Conservation (phyloP, 1,284 basidiomycete genomes). For the Cutaneotrichosporon arboriforme region DNA sequence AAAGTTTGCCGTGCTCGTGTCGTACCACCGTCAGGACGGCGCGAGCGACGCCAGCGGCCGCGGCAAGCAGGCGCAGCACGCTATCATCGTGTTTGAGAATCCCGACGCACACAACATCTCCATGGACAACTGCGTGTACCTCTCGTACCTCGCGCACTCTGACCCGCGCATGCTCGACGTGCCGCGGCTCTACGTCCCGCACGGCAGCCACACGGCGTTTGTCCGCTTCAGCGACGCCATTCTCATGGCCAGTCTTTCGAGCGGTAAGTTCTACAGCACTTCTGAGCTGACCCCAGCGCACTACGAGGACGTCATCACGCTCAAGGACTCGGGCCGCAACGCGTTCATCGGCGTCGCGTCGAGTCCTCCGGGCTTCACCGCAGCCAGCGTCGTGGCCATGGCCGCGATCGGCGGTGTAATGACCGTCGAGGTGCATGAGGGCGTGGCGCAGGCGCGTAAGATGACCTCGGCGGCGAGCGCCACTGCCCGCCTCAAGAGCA, state of each 20-base stretch:
- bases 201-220: constrained; percentile 39
- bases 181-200: constrained; percentile 40
- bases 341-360: constrained; percentile 36
- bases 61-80: constrained; percentile 23
- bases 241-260: constrained; percentile 38
- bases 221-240: constrained; percentile 46
- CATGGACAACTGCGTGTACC: constrained; percentile 25
- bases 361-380: neutral
- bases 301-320: constrained; percentile 42
- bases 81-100: constrained; percentile 32
- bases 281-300: constrained; percentile 17
- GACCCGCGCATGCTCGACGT: constrained; percentile 46
- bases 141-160: constrained; percentile 39
- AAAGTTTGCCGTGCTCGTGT: constrained; percentile 38
- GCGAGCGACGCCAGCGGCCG: constrained; percentile 16
- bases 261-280: neutral
- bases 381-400: constrained; percentile 34
- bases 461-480: constrained; percentile 18
- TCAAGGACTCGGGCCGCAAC: constrained; percentile 39
- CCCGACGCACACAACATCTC: constrained; percentile 21
- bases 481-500: constrained; percentile 48
- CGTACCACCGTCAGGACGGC: constrained; percentile 27
- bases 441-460: constrained; percentile 8
- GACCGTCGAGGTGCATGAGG: constrained; percentile 32
- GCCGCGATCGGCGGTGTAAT: constrained; percentile 40